These are phyloP conservation scores for Penicillium brasilianum DNA, from an alignment of 2,329 filamentous ascomycete genomes.

Conservation along the genomic window DNA sequence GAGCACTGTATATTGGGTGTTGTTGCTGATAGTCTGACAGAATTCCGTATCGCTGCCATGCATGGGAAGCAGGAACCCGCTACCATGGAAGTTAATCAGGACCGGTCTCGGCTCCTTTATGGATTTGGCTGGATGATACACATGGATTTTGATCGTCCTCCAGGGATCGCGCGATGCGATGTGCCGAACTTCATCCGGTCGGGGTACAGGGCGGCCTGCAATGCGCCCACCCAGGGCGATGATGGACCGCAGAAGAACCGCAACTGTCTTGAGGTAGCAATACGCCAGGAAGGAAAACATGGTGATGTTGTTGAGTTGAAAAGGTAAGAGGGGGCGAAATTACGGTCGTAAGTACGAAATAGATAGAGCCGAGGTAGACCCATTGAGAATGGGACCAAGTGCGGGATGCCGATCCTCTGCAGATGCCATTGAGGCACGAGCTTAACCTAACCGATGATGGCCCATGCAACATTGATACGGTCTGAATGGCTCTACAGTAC, in stretches of 20 bases:
- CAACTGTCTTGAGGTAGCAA: slow-evolving; percentile 30
- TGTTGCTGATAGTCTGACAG: slow-evolving; percentile 32
- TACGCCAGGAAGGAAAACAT: slow-evolving; percentile 31
- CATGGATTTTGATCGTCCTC: slow-evolving; percentile 39
- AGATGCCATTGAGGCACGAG: background rate
- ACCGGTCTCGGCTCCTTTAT: slow-evolving; percentile 32
- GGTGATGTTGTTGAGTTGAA: background rate
- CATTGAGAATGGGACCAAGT: background rate
- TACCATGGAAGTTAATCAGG: slow-evolving; percentile 43
- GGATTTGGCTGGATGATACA: slow-evolving; percentile 32
- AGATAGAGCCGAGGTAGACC: background rate
- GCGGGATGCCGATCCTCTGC: slow-evolving; percentile 1
- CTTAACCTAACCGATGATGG: background rate
- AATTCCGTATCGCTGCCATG: slow-evolving; percentile 42
- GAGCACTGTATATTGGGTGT: slow-evolving; percentile 41
- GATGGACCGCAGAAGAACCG: slow-evolving; percentile 25
- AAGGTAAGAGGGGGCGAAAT: background rate
- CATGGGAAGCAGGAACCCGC: slow-evolving; percentile 40
- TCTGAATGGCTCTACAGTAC: background rate
- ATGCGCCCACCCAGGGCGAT: slow-evolving; percentile 1
- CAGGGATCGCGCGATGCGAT: slow-evolving; percentile 38
- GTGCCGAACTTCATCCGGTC: slow-evolving; percentile 34
- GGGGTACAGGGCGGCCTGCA: slow-evolving; percentile 4
- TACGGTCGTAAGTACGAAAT: too few species aligned
- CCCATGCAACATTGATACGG: background rate